phyloP scores from a whole-genome alignment of 352 stramenopile genomes.

The Pythium aquatile region DNA sequence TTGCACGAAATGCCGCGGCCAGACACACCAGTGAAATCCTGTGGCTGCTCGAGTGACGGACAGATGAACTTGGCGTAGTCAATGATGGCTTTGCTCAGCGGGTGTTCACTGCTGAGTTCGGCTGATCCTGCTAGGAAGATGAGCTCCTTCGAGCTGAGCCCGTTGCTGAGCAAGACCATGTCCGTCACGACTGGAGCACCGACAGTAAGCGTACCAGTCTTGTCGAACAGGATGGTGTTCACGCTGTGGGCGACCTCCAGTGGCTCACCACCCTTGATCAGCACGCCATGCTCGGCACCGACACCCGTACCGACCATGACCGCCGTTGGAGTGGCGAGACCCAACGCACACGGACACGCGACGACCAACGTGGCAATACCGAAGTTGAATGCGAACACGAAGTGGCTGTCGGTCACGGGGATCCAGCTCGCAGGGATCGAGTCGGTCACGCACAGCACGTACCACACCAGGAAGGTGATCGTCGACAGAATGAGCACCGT shows the following conservation, averaged over 20 bases:
- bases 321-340: constrained; percentile 96
- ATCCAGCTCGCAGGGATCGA: constrained; percentile 45
- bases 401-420: constrained; percentile 45
- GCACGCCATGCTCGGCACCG: constrained; percentile 94
- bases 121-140: constrained; percentile 89
- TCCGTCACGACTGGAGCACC: constrained; percentile 89
- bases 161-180: constrained; percentile 78
- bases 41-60: constrained; percentile 67
- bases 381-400: constrained; percentile 98
- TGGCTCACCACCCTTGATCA: constrained; percentile 98
- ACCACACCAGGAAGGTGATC: constrained; percentile 96
- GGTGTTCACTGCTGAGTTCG: constrained; percentile 94
- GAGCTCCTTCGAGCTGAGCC: constrained; percentile 75
- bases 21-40: constrained; percentile 83
- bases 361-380: constrained; percentile 98
- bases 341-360: constrained; percentile 98
- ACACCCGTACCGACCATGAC: constrained; percentile 99
- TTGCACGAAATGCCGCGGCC: constrained; percentile 83
- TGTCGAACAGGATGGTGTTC: constrained; percentile 98
- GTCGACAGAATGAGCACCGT: constrained; percentile 92
- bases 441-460: constrained; percentile 62
- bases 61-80: constrained; percentile 88
- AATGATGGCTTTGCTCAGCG: constrained; percentile 93
- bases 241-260: constrained; percentile 91
- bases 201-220: constrained; percentile 97